Evolutionary conservation across 345 rosid species (phyloP).

Genomic region (Ceriops tagal): DNA sequence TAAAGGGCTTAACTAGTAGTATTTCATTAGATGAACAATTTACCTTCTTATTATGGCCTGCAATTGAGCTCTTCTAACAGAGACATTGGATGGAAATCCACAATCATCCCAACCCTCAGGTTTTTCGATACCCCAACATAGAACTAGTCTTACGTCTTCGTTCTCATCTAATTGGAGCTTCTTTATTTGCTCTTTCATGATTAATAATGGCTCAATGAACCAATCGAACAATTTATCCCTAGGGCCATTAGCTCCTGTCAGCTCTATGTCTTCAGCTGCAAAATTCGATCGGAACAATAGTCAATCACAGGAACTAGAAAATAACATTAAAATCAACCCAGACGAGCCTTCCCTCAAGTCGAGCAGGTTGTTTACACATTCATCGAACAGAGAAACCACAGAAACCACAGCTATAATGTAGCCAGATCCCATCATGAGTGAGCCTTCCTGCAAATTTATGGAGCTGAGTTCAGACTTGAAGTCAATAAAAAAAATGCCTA

Average conservation of each 20-base stretch:
- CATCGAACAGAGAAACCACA: constrained; percentile 65
- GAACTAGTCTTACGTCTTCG: constrained; percentile 54
- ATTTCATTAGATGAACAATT: background rate
- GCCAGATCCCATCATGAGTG: constrained; percentile 58
- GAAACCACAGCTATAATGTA: constrained; percentile 63
- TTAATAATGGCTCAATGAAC: constrained; percentile 65
- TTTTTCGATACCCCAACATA: constrained; percentile 44
- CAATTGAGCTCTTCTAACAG: constrained; percentile 65
- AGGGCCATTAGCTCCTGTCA: constrained; percentile 54
- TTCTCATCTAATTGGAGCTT: constrained; percentile 44
- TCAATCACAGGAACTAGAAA: background rate
- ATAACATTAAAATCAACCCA: background rate
- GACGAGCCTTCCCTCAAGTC: constrained; percentile 73
- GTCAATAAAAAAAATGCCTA: background rate
- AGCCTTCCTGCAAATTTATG: constrained; percentile 60
- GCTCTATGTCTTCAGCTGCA: constrained; percentile 61
- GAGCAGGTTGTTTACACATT: constrained; percentile 77
- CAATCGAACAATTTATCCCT: constrained; percentile 64
- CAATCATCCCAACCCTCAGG: constrained; percentile 65
- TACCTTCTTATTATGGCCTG: constrained; percentile 84
- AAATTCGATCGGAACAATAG: constrained; percentile 1
- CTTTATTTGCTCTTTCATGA: constrained; percentile 78
- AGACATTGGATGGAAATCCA: constrained; percentile 54
- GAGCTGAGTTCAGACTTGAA: constrained; percentile 17
- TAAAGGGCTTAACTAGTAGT: background rate